These are phyloP conservation scores for Amanita inopinata DNA, from an alignment of 768 basidiomycete species.

Conservation along the genomic window DNA sequence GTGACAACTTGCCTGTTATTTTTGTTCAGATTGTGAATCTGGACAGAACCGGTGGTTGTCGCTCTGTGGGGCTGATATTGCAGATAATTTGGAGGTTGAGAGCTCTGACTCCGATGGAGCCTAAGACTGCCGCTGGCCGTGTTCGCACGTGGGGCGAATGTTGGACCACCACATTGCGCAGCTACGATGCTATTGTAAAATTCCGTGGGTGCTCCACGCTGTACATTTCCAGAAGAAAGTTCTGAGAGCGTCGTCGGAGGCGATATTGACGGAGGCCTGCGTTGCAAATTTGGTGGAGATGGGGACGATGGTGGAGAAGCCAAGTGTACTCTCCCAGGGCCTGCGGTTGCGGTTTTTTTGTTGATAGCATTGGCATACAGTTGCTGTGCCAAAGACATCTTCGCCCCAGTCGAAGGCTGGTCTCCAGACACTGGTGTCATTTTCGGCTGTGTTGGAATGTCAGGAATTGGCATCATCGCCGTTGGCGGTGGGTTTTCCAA, in stretches of 20 bases:
- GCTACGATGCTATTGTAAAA: not conserved
- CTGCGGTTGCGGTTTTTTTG: slow-evolving; percentile 9
- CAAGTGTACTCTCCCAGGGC: not conserved
- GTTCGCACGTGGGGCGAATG: not conserved
- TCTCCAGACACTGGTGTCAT: slow-evolving; percentile 5
- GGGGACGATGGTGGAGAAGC: not conserved
- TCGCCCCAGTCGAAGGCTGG: slow-evolving; percentile 6
- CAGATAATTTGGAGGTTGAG: slow-evolving; percentile 8
- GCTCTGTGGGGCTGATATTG: slow-evolving; percentile 9
- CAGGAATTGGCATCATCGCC: not conserved
- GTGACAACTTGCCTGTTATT: not conserved
- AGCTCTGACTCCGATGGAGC: slow-evolving; percentile 10
- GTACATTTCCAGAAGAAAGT: not conserved
- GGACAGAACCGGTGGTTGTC: slow-evolving; percentile 7
- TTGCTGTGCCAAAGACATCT: slow-evolving; percentile 28
- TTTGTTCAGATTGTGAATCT: slow-evolving; percentile 4
- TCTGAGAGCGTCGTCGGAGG: not conserved
- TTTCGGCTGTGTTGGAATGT: slow-evolving; percentile 9
- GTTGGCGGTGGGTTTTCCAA: slow-evolving; percentile 1
- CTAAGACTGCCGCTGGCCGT: not conserved
- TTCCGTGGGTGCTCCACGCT: not conserved
- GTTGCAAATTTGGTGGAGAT: not conserved
- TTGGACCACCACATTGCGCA: not conserved
- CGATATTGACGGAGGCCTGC: not conserved
- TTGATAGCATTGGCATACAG: slow-evolving; percentile 32